Evolutionary conservation across 176 grass and related monocot genomes (phyloP).

Genomic region (Rhipidocladum racemiflorum): DNA sequence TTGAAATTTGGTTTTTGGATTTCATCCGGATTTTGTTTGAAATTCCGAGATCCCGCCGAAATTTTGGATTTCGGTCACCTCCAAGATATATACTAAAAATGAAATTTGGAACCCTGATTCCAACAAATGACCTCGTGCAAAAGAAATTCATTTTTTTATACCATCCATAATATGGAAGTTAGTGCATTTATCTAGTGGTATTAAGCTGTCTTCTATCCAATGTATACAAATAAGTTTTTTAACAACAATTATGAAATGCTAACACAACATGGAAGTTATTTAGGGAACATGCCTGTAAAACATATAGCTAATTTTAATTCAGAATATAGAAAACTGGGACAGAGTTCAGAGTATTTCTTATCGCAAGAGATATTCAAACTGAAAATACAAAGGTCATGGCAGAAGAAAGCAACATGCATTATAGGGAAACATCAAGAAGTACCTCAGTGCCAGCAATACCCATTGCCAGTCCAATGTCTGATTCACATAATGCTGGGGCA

Average conservation of each 20-base stretch:
- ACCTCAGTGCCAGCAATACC: constrained; percentile 94
- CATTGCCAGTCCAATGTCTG: constrained; percentile 94
- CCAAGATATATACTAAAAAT: too few species aligned
- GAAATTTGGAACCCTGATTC: too few species aligned
- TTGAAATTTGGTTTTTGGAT: too few species aligned
- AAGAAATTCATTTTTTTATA: neutral
- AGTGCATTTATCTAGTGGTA: neutral
- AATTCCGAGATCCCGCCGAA: too few species aligned
- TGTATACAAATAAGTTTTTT: neutral
- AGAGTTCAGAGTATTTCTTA: neutral
- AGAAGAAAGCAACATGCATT: neutral
- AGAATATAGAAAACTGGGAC: neutral
- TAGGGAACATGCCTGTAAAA: neutral
- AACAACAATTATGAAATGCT: neutral
- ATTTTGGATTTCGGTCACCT: too few species aligned
- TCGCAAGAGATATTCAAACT: constrained; percentile 5
- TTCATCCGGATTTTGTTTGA: too few species aligned
- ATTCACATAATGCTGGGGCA: constrained; percentile 74
- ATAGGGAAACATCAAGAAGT: constrained; percentile 8
- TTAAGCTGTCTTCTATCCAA: neutral
- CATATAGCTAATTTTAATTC: neutral
- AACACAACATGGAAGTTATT: constrained; percentile 1
- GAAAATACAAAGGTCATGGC: constrained; percentile 7
- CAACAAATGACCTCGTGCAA: neutral
- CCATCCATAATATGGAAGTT: neutral